Conservation (phyloP, 73 alveolate genomes). For the Paramecium sonneborni region DNA sequence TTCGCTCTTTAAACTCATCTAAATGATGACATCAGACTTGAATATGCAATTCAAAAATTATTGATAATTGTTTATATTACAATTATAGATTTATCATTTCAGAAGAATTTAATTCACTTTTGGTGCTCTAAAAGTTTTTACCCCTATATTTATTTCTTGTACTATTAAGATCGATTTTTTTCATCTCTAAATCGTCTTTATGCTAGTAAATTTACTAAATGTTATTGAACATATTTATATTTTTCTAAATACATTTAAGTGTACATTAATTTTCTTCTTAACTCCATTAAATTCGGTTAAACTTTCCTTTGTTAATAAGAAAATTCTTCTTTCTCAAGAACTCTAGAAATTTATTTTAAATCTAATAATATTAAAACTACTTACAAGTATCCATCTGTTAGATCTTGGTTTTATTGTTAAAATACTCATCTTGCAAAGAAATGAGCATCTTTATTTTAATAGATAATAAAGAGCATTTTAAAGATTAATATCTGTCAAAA, state of each 20-base stretch:
- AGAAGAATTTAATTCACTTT: slow-evolving; percentile 2
- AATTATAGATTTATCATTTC: not conserved
- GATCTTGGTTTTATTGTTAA: not conserved
- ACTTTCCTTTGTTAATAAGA: not conserved
- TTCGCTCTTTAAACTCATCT: slow-evolving; percentile 66
- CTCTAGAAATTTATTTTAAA: not conserved
- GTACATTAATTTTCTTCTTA: not conserved
- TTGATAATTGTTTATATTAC: not conserved
- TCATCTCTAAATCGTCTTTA: slow-evolving; percentile 2
- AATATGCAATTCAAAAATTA: slow-evolving; percentile 58
- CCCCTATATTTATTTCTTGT: not conserved
- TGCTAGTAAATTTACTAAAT: not conserved
- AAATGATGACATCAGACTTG: slow-evolving; percentile 59
- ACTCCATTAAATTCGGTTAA: not conserved
- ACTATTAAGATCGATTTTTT: not conserved
- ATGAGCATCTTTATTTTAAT: not conserved
- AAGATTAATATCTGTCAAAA: not conserved
- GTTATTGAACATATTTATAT: not conserved
- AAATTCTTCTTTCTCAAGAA: slow-evolving; percentile 1
- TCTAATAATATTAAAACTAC: not conserved
- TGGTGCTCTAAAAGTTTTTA: not conserved
- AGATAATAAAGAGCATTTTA: not conserved
- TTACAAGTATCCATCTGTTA: slow-evolving; percentile 4
- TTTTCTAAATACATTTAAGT: slow-evolving; percentile 20
- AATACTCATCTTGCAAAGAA: not conserved